These are phyloP conservation scores for Globisporangium uncinulatum DNA, from an alignment of 352 stramenopile genomes.

Conservation along the genomic window DNA sequence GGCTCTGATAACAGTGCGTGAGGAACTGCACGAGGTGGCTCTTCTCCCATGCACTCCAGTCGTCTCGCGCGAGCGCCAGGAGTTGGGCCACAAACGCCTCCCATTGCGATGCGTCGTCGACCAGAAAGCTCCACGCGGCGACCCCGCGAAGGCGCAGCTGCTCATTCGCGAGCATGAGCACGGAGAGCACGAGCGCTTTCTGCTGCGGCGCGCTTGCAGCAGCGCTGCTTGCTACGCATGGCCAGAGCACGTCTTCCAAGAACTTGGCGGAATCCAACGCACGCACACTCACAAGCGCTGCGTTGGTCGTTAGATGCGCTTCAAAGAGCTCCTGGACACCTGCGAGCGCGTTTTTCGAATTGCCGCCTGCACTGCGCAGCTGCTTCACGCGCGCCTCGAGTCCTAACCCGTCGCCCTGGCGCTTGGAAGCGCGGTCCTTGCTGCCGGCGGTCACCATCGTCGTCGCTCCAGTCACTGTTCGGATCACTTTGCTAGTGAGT, in stretches of 20 bases:
- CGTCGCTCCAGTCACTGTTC: too few relatives aligned
- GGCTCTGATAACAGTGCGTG: constrained; percentile 44
- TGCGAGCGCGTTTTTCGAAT: constrained; percentile 7
- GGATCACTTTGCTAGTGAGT: too few relatives aligned
- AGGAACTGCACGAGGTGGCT: constrained; percentile 56
- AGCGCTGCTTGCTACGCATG: constrained; percentile 16
- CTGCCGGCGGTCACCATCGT: too few relatives aligned
- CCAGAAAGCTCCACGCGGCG: constrained; percentile 11
- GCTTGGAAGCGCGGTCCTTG: too few relatives aligned
- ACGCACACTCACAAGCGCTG: constrained; percentile 20
- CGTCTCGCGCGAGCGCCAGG: constrained; percentile 15
- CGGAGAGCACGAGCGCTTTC: constrained; percentile 34
- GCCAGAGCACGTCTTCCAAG: constrained; percentile 56
- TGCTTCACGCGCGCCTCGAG: constrained; percentile 8
- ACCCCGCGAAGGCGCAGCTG: constrained; percentile 7
- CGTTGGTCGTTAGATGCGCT: constrained; percentile 19
- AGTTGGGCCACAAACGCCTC: constrained; percentile 33
- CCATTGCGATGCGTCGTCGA: constrained; percentile 19
- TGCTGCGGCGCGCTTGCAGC: constrained; percentile 16
- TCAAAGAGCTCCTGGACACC: constrained; percentile 31
- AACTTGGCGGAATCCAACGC: constrained; percentile 23
- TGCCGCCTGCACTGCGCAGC: neutral
- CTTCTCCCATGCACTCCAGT: constrained; percentile 39
- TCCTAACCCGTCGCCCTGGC: too few relatives aligned
- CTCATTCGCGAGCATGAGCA: constrained; percentile 38